A percentile compares a stretch with the other conserved stretches of the same genome.
Evolutionary conservation across 441 rosid species (phyloP).

Genomic region (Breynia disticha): DNA sequence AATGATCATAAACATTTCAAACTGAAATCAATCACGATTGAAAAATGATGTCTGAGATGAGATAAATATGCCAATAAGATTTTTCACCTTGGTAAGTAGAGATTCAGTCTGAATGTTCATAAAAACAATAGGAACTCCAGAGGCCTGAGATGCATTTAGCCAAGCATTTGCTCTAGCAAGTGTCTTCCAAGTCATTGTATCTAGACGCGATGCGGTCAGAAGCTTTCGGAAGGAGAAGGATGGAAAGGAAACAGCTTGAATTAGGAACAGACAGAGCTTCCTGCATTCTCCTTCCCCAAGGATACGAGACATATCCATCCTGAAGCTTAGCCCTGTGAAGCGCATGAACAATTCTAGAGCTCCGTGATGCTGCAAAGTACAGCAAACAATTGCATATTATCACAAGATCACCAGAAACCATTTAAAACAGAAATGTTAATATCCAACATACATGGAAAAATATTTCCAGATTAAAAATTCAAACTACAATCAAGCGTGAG

Average conservation of each 20-base stretch:
- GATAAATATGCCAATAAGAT: not conserved
- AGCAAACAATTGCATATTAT: constrained; percentile 7
- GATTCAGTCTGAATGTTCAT: constrained; percentile 91
- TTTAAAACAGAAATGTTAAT: no score
- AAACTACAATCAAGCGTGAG: no score
- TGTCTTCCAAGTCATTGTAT: constrained; percentile 89
- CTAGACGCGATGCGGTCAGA: constrained; percentile 63
- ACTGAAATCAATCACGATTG: not conserved
- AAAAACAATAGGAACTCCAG: constrained; percentile 76
- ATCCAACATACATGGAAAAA: no score
- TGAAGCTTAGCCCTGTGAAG: constrained; percentile 57
- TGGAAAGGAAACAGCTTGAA: constrained; percentile 76
- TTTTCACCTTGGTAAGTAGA: constrained; percentile 78
- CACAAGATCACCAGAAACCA: not conserved
- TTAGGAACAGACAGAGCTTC: constrained; percentile 54
- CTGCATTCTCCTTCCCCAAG: constrained; percentile 71
- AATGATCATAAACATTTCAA: not conserved
- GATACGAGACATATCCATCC: constrained; percentile 83
- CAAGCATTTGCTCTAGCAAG: constrained; percentile 90
- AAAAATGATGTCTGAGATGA: not conserved
- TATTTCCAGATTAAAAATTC: no score
- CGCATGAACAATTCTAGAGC: constrained; percentile 68
- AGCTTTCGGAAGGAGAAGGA: constrained; percentile 82
- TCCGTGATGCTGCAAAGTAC: constrained; percentile 51
- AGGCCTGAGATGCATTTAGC: constrained; percentile 69